phyloP scores from a whole-genome alignment of 2,329 filamentous ascomycete species.

The Pseudocercospora pini-densiflorae region DNA sequence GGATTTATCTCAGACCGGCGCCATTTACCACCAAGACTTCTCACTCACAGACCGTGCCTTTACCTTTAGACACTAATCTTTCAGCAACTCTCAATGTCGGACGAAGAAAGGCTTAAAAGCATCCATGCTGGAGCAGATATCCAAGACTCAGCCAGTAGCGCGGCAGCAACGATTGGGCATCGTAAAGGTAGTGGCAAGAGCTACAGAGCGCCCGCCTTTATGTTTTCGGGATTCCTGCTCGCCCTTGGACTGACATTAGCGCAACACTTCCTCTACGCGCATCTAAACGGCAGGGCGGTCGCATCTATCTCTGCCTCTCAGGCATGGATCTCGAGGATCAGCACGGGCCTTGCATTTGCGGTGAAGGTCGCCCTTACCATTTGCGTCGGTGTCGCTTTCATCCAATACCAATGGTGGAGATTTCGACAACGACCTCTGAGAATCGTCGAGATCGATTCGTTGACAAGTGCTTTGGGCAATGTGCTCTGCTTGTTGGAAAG shows the following conservation, averaged over 20 bases:
- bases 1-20: no score
- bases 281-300: neutral
- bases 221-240: no score
- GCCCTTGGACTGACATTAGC: no score
- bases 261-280: slow-evolving; percentile 1
- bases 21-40: no score
- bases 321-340: slow-evolving; percentile 4
- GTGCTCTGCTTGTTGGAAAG: neutral
- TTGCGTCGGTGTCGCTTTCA: neutral
- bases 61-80: no score
- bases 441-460: neutral
- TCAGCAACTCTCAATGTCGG: no score
- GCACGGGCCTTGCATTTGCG: slow-evolving; percentile 1
- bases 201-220: neutral
- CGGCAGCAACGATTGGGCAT: neutral
- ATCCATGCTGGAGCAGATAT: no score
- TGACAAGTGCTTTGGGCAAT: neutral
- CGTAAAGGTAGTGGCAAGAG: neutral
- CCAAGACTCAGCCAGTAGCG: no score
- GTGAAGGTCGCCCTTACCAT: neutral
- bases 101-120: no score
- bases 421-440: neutral
- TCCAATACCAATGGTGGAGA: slow-evolving; percentile 1
- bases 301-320: neutral
- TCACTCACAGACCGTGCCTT: no score